Conservation (phyloP, 2,329 filamentous ascomycete species). For the Phoma sp. region DNA sequence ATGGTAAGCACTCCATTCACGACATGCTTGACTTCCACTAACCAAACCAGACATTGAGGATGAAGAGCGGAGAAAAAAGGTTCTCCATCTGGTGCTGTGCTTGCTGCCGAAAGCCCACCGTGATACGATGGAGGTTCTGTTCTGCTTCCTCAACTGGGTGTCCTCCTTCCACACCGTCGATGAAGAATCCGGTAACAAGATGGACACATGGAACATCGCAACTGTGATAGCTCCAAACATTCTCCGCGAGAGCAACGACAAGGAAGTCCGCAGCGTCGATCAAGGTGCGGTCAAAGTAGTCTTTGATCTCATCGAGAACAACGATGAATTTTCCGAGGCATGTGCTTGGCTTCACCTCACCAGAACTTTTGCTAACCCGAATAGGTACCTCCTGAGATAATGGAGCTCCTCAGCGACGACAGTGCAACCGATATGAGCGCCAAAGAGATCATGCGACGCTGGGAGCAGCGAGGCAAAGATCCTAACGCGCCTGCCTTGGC, state of each 20-base stretch:
- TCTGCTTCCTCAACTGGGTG: constrained; percentile 96
- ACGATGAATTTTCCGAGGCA: constrained; percentile 97
- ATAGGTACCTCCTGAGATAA: constrained; percentile 91
- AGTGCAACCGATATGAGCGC: constrained; percentile 87
- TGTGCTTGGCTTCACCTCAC: constrained; percentile 45
- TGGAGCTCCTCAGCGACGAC: constrained; percentile 84
- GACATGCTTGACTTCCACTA: constrained; percentile 12
- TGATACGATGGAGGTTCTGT: constrained; percentile 93
- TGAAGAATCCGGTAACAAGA: constrained; percentile 96
- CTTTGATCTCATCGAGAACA: constrained; percentile 86
- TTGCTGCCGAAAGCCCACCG: constrained; percentile 89
- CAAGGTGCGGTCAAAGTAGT: constrained; percentile 95
- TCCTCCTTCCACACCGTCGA: constrained; percentile 97
- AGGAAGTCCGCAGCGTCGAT: constrained; percentile 71
- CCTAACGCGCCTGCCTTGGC: constrained; percentile 63
- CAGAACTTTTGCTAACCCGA: constrained; percentile 1
- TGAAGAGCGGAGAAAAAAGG: constrained; percentile 78
- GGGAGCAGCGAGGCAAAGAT: constrained; percentile 79
- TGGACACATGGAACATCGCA: constrained; percentile 97
- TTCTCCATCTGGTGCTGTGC: constrained; percentile 90
- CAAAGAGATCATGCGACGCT: constrained; percentile 94
- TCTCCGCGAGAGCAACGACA: constrained; percentile 69
- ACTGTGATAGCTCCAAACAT: constrained; percentile 98
- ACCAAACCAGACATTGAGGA: constrained; percentile 71
- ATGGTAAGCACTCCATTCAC: constrained; percentile 61